phyloP scores from a whole-genome alignment of 2,329 filamentous ascomycete genomes.

The Aspergillus jensenii region DNA sequence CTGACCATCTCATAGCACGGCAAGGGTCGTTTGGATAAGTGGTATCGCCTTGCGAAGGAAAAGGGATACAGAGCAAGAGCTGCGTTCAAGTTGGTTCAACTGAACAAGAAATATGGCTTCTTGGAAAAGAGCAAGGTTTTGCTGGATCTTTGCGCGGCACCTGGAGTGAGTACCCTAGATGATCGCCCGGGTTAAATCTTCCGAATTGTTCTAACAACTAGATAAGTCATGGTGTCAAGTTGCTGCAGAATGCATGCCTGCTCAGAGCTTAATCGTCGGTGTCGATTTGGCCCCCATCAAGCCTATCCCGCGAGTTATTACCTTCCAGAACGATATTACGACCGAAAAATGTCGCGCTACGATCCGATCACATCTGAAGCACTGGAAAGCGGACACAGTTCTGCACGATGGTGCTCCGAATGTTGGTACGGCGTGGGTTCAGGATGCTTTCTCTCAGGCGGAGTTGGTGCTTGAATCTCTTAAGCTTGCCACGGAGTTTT shows the following conservation, averaged over 20 bases:
- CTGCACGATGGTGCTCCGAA: conserved; percentile 97
- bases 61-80: conserved; percentile 95
- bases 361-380: conserved; percentile 85
- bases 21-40: conserved; percentile 97
- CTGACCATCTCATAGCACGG: conserved; percentile 62
- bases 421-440: conserved; percentile 95
- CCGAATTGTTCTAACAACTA: conserved; percentile 19
- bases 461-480: conserved; percentile 87
- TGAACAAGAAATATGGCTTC: conserved; percentile 99
- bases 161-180: conserved; percentile 64
- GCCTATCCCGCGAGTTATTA: conserved; percentile 87
- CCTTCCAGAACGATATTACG: conserved; percentile 97
- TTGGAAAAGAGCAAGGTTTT: conserved; percentile 94
- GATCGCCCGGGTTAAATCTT: neutral
- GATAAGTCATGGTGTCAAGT: conserved; percentile 89
- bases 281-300: conserved; percentile 96
- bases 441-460: conserved; percentile 97
- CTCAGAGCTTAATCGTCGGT: conserved; percentile 84
- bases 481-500: conserved; percentile 91
- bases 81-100: conserved; percentile 95
- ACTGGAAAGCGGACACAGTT: conserved; percentile 93
- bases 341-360: conserved; percentile 93
- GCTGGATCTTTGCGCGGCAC: conserved; percentile 95
- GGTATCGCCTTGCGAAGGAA: conserved; percentile 98
- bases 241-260: conserved; percentile 90